phyloP scores from a whole-genome alignment of 768 basidiomycete genomes.

The Lactarius sanguifluus region DNA sequence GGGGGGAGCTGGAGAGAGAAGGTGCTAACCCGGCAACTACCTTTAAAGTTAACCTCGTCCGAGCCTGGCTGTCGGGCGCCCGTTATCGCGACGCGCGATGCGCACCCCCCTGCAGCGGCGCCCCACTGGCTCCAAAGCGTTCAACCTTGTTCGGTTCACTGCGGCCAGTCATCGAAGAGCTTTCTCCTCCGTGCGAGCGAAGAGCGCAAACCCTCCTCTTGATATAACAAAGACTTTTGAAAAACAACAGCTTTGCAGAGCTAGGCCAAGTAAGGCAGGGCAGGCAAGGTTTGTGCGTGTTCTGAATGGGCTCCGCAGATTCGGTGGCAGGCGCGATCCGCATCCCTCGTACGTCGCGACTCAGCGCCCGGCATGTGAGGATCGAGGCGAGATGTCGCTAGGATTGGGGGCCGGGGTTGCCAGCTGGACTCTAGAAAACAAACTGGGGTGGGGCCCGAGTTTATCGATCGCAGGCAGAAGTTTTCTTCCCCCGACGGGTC shows the following conservation, averaged over 20 bases:
- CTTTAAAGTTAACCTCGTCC: conserved; percentile 24
- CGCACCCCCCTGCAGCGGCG: neutral
- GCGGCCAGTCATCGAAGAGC: neutral
- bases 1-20: neutral
- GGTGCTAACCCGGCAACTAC: conserved; percentile 15
- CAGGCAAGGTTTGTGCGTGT: neutral
- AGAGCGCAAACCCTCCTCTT: neutral
- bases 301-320: neutral
- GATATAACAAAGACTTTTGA: too few relatives aligned
- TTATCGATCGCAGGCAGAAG: neutral
- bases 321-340: conserved; percentile 4
- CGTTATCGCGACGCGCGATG: conserved; percentile 3
- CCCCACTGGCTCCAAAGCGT: neutral
- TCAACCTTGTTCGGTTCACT: neutral
- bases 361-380: neutral
- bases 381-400: neutral
- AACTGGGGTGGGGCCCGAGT: neutral
- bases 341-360: neutral
- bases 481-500: neutral
- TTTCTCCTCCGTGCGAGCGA: neutral
- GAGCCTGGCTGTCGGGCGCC: conserved; percentile 21
- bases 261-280: neutral
- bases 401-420: neutral
- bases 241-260: neutral
- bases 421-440: conserved; percentile 1